Base-by-base conservation (phyloP, 1,284 basidiomycete genomes). In the Porphyrellus sp. region DNA sequence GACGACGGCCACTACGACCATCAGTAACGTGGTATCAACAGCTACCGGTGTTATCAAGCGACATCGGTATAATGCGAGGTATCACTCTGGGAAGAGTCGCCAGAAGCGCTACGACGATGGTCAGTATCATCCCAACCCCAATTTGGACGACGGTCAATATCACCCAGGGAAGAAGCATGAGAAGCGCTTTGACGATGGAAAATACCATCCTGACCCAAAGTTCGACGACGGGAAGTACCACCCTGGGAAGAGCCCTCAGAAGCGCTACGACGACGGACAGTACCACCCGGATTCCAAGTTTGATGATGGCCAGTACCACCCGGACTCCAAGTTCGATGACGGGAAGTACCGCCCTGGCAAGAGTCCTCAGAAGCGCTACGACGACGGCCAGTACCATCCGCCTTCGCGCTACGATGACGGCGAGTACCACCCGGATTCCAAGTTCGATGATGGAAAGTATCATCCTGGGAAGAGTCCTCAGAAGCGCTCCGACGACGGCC, bases 311-410 rank as follows among this genome's bases (percentile, higher is more conserved):
- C 23, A 41, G 30, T 40, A 49, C 33, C 55, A 51, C 41, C 55
- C 46, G 3, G 37, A 18, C 6, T 11, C 15, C 27, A 5, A 30
- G 37, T 31, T 31, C 11, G 53, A 55, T 23, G 57, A 55, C 8
- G 53, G 55, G 0, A 13, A 50, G 31, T 39, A 59, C 21, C 46
- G 48, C 37, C 30, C 35, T 13, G 24, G 25, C n/a, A 35, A 28
- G 34, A 46, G 15, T 11, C 21, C n/a, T 8, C 13, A 38, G 43
- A 33, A n/a, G 23, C 43, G 24, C n/a, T n/a, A n/a, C 3, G 54
- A 57, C 38, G 50, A 59, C 8, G 58, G 51, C 3, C 18, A 41
- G n/a, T 44, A 53, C 7, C 59, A 52, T 18, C 27, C 49, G n/a
- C n/a, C n/a, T n/a, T n/a, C n/a, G n/a, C n/a, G n/a, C 27, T 20